phyloP scores from a whole-genome alignment of 495 filamentous ascomycete species.

The Aspergillus indologenus region DNA sequence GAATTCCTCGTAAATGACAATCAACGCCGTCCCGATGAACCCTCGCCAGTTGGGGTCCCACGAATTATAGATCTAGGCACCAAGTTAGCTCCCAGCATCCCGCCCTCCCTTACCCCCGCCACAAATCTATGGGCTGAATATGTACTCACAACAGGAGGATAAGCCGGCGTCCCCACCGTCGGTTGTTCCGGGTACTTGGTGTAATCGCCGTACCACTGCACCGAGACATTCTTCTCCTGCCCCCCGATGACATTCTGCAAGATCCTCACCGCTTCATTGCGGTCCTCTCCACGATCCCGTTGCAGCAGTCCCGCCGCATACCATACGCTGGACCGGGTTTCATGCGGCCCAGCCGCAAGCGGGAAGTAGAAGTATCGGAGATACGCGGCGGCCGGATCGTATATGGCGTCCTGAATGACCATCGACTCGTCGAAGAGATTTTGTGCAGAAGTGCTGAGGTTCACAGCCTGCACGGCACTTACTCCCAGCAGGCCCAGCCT shows the following conservation, averaged over 20 bases:
- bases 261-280: constrained; percentile 34
- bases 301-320: constrained; percentile 39
- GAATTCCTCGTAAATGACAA: constrained; percentile 40
- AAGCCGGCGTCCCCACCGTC: constrained; percentile 31
- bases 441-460: constrained; percentile 2
- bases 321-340: constrained; percentile 37
- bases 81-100: no score
- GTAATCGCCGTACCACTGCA: constrained; percentile 43
- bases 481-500: constrained; percentile 5
- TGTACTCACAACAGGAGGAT: constrained; percentile 19
- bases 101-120: no score
- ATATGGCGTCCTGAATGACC: constrained; percentile 24
- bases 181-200: constrained; percentile 38
- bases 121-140: no score
- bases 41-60: constrained; percentile 47
- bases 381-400: constrained; percentile 12
- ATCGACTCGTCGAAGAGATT: constrained; percentile 29
- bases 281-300: constrained; percentile 35
- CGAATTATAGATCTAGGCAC: constrained; percentile 29
- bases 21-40: constrained; percentile 40
- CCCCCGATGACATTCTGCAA: constrained; percentile 37
- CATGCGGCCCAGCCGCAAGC: constrained; percentile 26
- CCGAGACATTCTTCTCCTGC: constrained; percentile 33
- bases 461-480: neutral
- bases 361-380: constrained; percentile 29